Conservation (phyloP, 257 asterid species). For the Solanum chilense region DNA sequence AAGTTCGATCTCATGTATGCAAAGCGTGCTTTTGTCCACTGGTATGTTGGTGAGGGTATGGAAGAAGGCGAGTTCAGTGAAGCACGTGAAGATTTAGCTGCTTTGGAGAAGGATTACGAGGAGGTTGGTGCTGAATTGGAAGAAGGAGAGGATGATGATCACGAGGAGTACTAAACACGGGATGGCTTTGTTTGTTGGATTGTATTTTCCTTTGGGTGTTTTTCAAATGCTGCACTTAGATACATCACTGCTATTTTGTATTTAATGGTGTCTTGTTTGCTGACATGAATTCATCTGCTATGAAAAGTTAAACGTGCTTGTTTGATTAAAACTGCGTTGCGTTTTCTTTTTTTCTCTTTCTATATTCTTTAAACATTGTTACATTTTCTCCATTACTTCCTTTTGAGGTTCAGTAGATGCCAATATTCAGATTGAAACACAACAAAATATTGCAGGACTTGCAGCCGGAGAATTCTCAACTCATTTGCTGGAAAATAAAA, state of each 20-base stretch:
- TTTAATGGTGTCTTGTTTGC: neutral
- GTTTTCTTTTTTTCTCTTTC: neutral
- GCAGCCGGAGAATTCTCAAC: constrained; percentile 31
- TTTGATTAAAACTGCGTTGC: neutral
- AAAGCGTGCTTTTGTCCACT: constrained; percentile 16
- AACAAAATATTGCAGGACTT: neutral
- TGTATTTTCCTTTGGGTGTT: neutral
- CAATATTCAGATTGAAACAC: neutral
- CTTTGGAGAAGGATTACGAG: constrained; percentile 14
- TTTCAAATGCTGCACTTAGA: neutral
- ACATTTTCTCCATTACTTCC: neutral
- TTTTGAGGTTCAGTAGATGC: neutral
- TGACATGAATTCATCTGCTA: neutral
- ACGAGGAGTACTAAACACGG: neutral
- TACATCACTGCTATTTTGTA: neutral
- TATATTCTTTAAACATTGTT: neutral
- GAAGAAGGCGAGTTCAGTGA: constrained; percentile 22
- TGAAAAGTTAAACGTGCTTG: neutral
- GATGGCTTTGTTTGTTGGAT: neutral
- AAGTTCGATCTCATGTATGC: constrained; percentile 14
- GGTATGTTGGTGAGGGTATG: constrained; percentile 21
- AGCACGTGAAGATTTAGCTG: constrained; percentile 18
- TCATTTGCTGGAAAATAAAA: constrained; percentile 26
- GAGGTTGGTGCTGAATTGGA: constrained; percentile 14
- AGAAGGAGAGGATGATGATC: constrained; percentile 2